Evolutionary conservation across 495 filamentous ascomycete species (phyloP).

Genomic region (Hypoxylon fragiforme): DNA sequence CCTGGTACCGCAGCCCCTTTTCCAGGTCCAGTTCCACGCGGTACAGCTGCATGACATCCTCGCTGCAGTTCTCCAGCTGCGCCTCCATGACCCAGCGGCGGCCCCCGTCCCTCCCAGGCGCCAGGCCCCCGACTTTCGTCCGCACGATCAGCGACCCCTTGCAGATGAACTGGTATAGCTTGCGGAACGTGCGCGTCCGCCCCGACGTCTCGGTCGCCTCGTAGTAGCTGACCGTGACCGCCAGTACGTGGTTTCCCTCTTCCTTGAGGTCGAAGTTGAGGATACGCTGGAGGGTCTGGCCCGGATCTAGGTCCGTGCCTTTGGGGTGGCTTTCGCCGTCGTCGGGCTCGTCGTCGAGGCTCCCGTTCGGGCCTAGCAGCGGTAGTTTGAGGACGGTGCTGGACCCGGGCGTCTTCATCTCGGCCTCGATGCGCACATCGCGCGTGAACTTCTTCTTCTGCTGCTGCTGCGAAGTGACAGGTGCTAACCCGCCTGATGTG

Average conservation of each 20-base stretch:
- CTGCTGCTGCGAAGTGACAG: neutral
- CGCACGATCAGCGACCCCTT: constrained; percentile 85
- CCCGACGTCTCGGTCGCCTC: constrained; percentile 66
- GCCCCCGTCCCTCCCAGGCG: neutral
- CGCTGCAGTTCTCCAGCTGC: constrained; percentile 90
- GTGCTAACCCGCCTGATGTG: constrained; percentile 1
- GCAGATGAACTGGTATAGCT: constrained; percentile 95
- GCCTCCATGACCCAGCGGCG: constrained; percentile 73
- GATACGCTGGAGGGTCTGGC: constrained; percentile 78
- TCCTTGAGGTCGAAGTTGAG: constrained; percentile 87
- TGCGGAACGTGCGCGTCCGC: constrained; percentile 83
- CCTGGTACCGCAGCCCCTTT: constrained; percentile 48
- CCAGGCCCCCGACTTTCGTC: constrained; percentile 75
- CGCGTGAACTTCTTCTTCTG: constrained; percentile 59
- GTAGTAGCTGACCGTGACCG: constrained; percentile 92
- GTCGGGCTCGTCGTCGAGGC: neutral
- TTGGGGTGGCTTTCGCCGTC: constrained; percentile 10
- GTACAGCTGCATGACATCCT: constrained; percentile 65
- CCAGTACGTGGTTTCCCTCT: constrained; percentile 89
- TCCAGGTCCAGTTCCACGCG: constrained; percentile 55
- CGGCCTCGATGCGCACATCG: constrained; percentile 79
- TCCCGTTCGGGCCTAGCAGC: constrained; percentile 20
- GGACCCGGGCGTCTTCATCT: constrained; percentile 84
- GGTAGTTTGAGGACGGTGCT: constrained; percentile 35
- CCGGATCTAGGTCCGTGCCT: constrained; percentile 61